Base-by-base conservation (phyloP, 2,329 filamentous ascomycete genomes). In the Fusarium musae region DNA sequence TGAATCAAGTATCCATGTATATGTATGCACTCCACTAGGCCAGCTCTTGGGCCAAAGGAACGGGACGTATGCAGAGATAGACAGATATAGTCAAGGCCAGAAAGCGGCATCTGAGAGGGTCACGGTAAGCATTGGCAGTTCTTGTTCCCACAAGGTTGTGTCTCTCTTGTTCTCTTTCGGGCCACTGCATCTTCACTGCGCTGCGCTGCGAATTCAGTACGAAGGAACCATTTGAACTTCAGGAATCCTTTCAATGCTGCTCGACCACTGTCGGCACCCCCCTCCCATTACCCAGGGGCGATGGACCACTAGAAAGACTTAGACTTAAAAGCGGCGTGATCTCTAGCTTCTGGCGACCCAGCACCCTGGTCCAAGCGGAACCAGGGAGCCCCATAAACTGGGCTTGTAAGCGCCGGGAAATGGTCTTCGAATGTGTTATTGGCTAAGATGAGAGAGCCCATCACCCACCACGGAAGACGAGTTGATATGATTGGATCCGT, bases 381-480 rank as follows among this genome's bases (percentile, higher is more conserved):
- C 56, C 36, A 46, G 59, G 36, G 17, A 37, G 59, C 40, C 50
- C 70, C 70, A 66, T 64, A 56, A 64, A 66, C 63, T 64, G 57
- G 66, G 36, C 59, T 66, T 71, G 63, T 82, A 82, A 82, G 81
- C 81, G 81, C 81, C 80, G 75, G 75, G 75, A 68, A 72, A 66
- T 58, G 43, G 72, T 57, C 60, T 47, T 58, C 46, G 62, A 26
- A 37, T 52, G 26, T 75, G 36, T 37, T 59, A 82, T 82, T 82
- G 80, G 80, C 54, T 62, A 50, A 62, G 61, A 52, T 67, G 65
- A 69, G 56, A 58, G 64, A 73, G 73, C 72, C 75, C 72, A 78
- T 82, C 80, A 82, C 80, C 77, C 77, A 80, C 73, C 74, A 71
- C 70, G 57, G 63, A 59, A 66, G 72, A 66, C 50, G 70, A 52